phyloP scores from a whole-genome alignment of 805 yeast genomes.

The Candida insectalens region DNA sequence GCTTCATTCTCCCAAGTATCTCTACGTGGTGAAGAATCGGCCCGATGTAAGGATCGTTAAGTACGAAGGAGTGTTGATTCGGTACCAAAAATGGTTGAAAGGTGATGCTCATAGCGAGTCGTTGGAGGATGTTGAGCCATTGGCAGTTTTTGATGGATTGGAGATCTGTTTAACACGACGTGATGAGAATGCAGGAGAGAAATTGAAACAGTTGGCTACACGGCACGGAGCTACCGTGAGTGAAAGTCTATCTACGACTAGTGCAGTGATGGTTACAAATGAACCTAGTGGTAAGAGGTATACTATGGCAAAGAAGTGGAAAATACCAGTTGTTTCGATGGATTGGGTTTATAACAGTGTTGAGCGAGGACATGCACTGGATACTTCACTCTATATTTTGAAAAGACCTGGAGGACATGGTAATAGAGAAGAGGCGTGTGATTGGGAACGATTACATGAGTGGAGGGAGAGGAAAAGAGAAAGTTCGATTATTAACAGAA shows the following conservation, averaged over 20 bases:
- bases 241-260: constrained; percentile 36
- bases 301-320: constrained; percentile 43
- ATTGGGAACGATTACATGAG: constrained; percentile 9
- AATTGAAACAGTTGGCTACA: constrained; percentile 24
- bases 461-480: constrained; percentile 7
- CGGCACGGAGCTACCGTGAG: constrained; percentile 40
- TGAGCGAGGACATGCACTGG: constrained; percentile 33
- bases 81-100: constrained; percentile 44
- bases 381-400: constrained; percentile 29
- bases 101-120: constrained; percentile 27
- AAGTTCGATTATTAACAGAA: background rate
- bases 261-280: constrained; percentile 38
- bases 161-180: constrained; percentile 29
- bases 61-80: constrained; percentile 32
- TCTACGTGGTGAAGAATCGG: constrained; percentile 37
- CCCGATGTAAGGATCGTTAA: constrained; percentile 49
- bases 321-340: constrained; percentile 44
- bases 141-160: constrained; percentile 35
- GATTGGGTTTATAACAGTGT: constrained; percentile 40
- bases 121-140: constrained; percentile 2
- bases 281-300: constrained; percentile 44
- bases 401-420: constrained; percentile 11
- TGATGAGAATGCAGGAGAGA: constrained; percentile 6
- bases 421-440: constrained; percentile 24
- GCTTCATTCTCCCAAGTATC: constrained; percentile 41